These are phyloP conservation scores for Plectranthus barbatus DNA, from an alignment of 257 asterid species.

Conservation along the genomic window DNA sequence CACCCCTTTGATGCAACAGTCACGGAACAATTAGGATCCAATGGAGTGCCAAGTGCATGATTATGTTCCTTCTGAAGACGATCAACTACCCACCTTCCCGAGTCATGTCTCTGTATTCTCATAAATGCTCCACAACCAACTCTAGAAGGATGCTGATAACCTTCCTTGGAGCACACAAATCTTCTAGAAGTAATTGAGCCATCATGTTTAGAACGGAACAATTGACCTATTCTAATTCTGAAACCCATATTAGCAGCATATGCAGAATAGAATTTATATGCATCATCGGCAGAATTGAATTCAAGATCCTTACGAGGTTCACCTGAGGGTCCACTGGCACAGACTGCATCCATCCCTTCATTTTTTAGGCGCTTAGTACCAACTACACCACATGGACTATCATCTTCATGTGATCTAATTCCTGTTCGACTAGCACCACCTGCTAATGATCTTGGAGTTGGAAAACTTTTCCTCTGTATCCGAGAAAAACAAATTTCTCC, in stretches of 20 bases:
- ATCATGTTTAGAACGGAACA: constrained; percentile 83
- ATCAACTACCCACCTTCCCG: constrained; percentile 84
- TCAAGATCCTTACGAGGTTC: constrained; percentile 81
- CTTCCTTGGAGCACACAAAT: constrained; percentile 96
- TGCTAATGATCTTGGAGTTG: constrained; percentile 52
- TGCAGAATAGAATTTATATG: constrained; percentile 62
- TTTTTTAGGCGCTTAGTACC: constrained; percentile 63
- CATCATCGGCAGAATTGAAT: constrained; percentile 67
- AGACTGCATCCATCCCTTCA: constrained; percentile 46
- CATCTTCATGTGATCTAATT: constrained; percentile 76
- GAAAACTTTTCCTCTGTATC: constrained; percentile 50
- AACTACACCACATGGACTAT: constrained; percentile 43
- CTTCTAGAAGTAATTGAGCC: constrained; percentile 95
- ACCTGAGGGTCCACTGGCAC: constrained; percentile 41
- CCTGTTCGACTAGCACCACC: constrained; percentile 82
- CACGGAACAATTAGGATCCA: constrained; percentile 37
- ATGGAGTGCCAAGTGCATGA: constrained; percentile 50
- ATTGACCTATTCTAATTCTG: constrained; percentile 80
- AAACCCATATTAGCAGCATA: constrained; percentile 69
- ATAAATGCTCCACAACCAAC: constrained; percentile 87
- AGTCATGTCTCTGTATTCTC: constrained; percentile 90
- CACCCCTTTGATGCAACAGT: constrained; percentile 36
- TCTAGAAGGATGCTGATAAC: constrained; percentile 93
- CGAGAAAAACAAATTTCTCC: constrained; percentile 58
- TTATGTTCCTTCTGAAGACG: constrained; percentile 80